These are phyloP conservation scores for Micractinium conductrix DNA, from an alignment of 139 green algal species.

Conservation along the genomic window DNA sequence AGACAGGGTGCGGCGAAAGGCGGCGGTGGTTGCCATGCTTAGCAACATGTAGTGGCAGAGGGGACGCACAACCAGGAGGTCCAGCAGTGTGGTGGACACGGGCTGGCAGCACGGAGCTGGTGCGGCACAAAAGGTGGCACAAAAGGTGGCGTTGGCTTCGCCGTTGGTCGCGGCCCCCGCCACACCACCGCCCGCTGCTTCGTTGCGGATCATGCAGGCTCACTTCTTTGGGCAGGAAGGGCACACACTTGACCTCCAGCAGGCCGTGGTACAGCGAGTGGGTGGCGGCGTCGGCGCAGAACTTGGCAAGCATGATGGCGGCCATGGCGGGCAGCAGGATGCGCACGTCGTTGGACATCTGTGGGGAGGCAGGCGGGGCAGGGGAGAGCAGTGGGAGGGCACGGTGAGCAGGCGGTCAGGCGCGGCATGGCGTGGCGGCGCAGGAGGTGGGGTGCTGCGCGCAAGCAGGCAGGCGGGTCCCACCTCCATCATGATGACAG, in stretches of 20 bases:
- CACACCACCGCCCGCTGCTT: too few relatives aligned
- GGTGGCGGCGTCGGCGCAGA: constrained; percentile 75
- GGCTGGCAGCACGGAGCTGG: not conserved
- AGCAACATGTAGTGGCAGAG: too few relatives aligned
- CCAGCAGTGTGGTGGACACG: not conserved
- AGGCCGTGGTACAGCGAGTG: constrained; percentile 87
- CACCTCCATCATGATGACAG: constrained; percentile 94
- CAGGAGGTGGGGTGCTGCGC: not conserved
- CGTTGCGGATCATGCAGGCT: too few relatives aligned
- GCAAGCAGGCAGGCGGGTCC: not conserved
- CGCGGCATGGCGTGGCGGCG: not conserved
- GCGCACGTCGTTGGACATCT: constrained; percentile 85
- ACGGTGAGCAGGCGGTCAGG: not conserved
- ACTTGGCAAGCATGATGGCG: constrained; percentile 86
- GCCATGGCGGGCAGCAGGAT: constrained; percentile 91
- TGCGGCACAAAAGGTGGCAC: too few relatives aligned
- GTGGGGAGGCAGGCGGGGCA: too few relatives aligned
- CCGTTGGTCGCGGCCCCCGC: too few relatives aligned
- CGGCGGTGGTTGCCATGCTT: too few relatives aligned
- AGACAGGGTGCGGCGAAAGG: too few relatives aligned
- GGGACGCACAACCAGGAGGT: not conserved
- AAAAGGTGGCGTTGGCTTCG: too few relatives aligned
- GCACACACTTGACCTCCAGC: constrained; percentile 86
- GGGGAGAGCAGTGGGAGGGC: not conserved
- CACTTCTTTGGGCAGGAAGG: constrained; percentile 71